Evolutionary conservation across 495 filamentous ascomycete genomes (phyloP), one percentile per base, ranked within the genome.

Genomic region (Neurospora cerealis): DNA sequence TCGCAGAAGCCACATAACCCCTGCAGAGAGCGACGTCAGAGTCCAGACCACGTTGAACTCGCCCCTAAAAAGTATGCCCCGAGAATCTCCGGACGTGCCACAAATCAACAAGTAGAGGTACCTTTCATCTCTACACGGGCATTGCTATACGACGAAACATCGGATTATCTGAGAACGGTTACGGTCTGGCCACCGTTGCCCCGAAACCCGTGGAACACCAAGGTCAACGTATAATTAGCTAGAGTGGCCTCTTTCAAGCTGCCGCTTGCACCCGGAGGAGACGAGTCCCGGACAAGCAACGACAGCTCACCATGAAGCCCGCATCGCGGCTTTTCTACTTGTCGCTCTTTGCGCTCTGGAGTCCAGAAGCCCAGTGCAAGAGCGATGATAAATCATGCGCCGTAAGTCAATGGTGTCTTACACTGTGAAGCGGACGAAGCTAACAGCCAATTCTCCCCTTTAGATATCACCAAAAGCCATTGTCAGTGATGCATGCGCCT

Each of bases 401-500:
- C 78, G 85, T 86, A 87, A 78, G 85, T 80, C 74, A 76, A 74
- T 75, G 74, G 41, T 70, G 28, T 72, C 74, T 32, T 60, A 4
- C 48, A 3, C 28, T 13, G 0, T 5, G 28, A 62, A 34, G 54
- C 5, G 17, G 6, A 1, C 28, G 2, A 62, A 62, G 28, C 83
- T 85, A 83, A 86, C 79, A 81, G 74, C 24, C 15, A 34, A 62
- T 9, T 62, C 70, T 74, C 79, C 78, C 70, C 69, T 76, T 54
- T 76, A 88, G 87, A 88, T 88, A 70, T 87, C 83, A 1, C 87
- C 86, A 44, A 84, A 85, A 74, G 83, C 86, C 73, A 88, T 88
- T 69, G 86, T 91, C 48, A 95, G 93, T 38, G 96, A 99, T 79
- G 93, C 96, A 21, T 98, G 95, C 81, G 93, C 93, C 62, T 96